Percentiles rank a stretch among this genome's conserved stretches.
Evolutionary conservation across 495 filamentous ascomycete genomes (phyloP).

Genomic region (Aspergillus nanangensis): DNA sequence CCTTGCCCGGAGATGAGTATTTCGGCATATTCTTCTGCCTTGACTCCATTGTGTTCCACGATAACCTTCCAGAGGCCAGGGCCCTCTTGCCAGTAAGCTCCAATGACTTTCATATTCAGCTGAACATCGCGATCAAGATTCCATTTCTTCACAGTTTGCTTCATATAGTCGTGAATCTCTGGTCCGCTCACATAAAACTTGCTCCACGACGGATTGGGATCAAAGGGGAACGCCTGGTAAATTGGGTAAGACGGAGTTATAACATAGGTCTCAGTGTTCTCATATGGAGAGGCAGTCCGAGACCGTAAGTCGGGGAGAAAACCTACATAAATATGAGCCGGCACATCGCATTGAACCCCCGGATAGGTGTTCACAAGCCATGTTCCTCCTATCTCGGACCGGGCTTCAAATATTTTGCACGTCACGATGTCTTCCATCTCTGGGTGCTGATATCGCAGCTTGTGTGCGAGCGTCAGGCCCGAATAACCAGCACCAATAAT

Average conservation of each 20-base stretch:
- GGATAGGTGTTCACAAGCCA: constrained; percentile 51
- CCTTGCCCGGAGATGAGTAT: constrained; percentile 34
- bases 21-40: constrained; percentile 38
- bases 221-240: constrained; percentile 54
- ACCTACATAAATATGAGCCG: constrained; percentile 43
- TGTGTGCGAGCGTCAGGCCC: constrained; percentile 40
- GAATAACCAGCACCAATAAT: constrained; percentile 51
- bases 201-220: constrained; percentile 57
- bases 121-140: constrained; percentile 45
- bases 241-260: no score
- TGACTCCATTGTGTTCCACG: constrained; percentile 15
- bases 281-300: no score
- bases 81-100: constrained; percentile 43
- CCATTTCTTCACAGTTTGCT: constrained; percentile 47
- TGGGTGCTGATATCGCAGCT: constrained; percentile 21
- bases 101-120: constrained; percentile 37
- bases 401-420: constrained; percentile 44
- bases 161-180: constrained; percentile 59
- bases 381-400: constrained; percentile 41
- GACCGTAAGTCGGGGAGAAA: no score
- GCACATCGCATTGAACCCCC: constrained; percentile 52
- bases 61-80: constrained; percentile 26
- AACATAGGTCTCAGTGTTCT: no score
- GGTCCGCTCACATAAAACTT: constrained; percentile 49
- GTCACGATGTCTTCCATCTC: constrained; percentile 42